Evolutionary conservation across 2,329 filamentous ascomycete genomes (phyloP).

Genomic region (Calcarisporium arbuscula): DNA sequence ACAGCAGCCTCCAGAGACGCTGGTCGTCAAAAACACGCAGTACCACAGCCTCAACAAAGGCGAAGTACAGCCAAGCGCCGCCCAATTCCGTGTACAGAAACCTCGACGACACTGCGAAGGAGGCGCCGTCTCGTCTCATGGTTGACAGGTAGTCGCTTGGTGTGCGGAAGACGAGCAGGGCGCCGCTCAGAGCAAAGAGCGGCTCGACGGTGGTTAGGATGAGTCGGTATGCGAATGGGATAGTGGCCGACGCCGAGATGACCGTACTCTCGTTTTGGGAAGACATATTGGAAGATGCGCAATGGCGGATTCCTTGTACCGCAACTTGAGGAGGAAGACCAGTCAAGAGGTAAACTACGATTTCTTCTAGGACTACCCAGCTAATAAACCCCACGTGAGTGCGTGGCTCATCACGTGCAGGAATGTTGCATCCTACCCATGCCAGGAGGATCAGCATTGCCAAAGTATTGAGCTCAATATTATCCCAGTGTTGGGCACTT

Average conservation of each 20-base stretch:
- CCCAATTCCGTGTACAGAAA: slow-evolving; percentile 14
- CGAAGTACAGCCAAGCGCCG: slow-evolving; percentile 24
- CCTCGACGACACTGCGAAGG: slow-evolving; percentile 13
- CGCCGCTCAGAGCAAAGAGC: slow-evolving; percentile 24
- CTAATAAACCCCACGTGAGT: no score
- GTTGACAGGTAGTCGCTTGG: slow-evolving; percentile 21
- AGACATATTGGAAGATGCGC: no score
- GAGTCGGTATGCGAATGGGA: slow-evolving; percentile 26
- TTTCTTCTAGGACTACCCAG: no score
- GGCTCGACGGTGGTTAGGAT: slow-evolving; percentile 28
- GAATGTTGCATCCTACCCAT: no score
- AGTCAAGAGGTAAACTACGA: no score
- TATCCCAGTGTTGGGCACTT: no score
- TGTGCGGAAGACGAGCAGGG: slow-evolving; percentile 19
- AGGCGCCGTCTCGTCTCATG: slow-evolving; percentile 19
- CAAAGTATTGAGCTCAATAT: no score
- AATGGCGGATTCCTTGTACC: no score
- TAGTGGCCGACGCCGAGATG: slow-evolving; percentile 14
- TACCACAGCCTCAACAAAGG: slow-evolving; percentile 29
- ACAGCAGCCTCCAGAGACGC: slow-evolving; percentile 27
- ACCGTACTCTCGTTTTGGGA: no score
- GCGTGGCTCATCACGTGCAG: no score
- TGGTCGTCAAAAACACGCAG: slow-evolving; percentile 25
- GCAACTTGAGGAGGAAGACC: no score
- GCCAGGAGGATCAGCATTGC: no score